Evolutionary conservation across 1,284 basidiomycete species (phyloP).

Genomic region (Boletellus deceptivus): DNA sequence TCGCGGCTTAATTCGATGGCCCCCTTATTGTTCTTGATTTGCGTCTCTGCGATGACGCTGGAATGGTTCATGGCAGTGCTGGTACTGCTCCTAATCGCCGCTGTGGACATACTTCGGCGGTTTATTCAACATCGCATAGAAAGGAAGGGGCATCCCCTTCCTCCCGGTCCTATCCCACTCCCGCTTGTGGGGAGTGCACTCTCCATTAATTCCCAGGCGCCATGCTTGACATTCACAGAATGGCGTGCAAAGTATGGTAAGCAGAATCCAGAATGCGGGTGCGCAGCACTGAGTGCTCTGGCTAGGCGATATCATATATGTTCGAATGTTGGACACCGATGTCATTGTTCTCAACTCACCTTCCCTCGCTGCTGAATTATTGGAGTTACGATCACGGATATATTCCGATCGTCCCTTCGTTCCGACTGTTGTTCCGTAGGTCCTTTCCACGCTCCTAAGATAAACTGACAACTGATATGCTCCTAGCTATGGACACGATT

Average conservation of each 20-base stretch:
- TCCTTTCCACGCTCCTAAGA: not conserved
- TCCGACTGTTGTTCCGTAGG: slow-evolving; percentile 1
- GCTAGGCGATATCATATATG: not conserved
- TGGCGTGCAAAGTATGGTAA: not conserved
- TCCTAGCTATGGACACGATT: slow-evolving; percentile 1
- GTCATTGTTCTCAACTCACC: not conserved
- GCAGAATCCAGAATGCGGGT: not conserved
- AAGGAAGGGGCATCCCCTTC: not conserved
- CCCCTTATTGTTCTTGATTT: no score
- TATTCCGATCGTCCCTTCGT: slow-evolving; percentile 7
- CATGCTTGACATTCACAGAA: not conserved
- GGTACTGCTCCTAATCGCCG: no score
- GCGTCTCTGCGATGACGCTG: no score
- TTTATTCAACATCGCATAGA: no score
- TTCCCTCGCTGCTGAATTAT: not conserved
- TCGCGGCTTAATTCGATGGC: no score
- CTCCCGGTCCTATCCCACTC: not conserved
- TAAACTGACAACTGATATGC: not conserved
- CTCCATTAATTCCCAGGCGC: not conserved
- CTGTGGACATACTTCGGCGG: no score
- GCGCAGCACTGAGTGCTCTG: not conserved
- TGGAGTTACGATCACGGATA: slow-evolving; percentile 4
- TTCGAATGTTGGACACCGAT: not conserved
- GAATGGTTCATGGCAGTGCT: no score
- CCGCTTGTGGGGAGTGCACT: not conserved